Percentiles rank a stretch among this genome's conserved stretches.
phyloP scores from a whole-genome alignment of 768 basidiomycete genomes.

The Tulasnella sp. region DNA sequence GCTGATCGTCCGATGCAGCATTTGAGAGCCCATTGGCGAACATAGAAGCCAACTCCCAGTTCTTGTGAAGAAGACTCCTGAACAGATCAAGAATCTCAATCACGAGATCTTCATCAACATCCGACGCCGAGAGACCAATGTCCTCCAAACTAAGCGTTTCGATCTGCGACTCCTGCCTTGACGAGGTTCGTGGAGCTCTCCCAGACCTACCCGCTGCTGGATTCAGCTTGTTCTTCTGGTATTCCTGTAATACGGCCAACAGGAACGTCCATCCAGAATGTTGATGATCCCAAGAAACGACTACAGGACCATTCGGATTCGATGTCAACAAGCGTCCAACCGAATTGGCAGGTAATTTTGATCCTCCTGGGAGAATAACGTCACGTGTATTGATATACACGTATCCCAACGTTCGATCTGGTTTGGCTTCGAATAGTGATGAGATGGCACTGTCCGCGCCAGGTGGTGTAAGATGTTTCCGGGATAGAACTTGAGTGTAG shows the following conservation, averaged over 20 bases:
- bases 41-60: conserved; percentile 46
- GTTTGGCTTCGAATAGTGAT: conserved; percentile 16
- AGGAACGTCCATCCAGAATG: conserved; percentile 81
- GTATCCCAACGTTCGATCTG: conserved; percentile 8
- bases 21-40: conserved; percentile 43
- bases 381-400: conserved; percentile 50
- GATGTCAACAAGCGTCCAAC: conserved; percentile 53
- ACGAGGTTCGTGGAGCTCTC: background rate
- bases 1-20: conserved; percentile 27
- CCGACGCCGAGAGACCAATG: conserved; percentile 56
- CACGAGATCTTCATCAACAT: conserved; percentile 50
- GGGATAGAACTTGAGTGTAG: conserved; percentile 60
- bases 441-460: conserved; percentile 32
- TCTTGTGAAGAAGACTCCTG: conserved; percentile 55
- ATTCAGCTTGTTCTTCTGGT: conserved; percentile 28
- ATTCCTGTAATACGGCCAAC: conserved; percentile 67
- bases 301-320: conserved; percentile 51
- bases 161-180: background rate
- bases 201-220: conserved; percentile 7
- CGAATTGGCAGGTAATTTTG: conserved; percentile 51
- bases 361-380: conserved; percentile 63
- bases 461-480: conserved; percentile 46
- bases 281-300: conserved; percentile 67
- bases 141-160: conserved; percentile 43
- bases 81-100: conserved; percentile 69